Evolutionary conservation across 306 rosid genomes (phyloP).

Genomic region (Alnus glutinosa): DNA sequence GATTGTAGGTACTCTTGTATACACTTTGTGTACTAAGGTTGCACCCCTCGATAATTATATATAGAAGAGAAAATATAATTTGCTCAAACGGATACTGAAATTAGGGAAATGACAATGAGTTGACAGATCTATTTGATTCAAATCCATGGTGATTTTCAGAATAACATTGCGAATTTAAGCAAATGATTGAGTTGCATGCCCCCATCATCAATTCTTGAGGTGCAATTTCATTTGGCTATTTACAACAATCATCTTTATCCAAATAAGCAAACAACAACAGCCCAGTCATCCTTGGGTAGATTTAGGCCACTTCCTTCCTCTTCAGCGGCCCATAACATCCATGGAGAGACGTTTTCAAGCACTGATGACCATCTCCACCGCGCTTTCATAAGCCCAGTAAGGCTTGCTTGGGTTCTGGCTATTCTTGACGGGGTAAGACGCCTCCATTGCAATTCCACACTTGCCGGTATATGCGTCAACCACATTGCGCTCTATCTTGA

Average conservation of each 20-base stretch:
- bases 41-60: too few species aligned
- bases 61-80: too few species aligned
- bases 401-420: slow-evolving; percentile 29
- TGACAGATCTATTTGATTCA: not conserved
- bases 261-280: not conserved
- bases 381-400: slow-evolving; percentile 21
- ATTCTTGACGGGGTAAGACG: slow-evolving; percentile 79
- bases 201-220: slow-evolving; percentile 14
- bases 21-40: too few species aligned
- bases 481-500: slow-evolving; percentile 71
- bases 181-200: slow-evolving; percentile 14
- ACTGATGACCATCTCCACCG: slow-evolving; percentile 40
- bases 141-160: not conserved
- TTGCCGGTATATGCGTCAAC: slow-evolving; percentile 42
- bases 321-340: too few species aligned
- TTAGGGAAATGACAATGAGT: too few species aligned
- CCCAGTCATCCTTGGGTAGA: not conserved
- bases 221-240: slow-evolving; percentile 25
- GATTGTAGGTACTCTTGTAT: too few species aligned
- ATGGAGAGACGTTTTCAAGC: slow-evolving; percentile 29
- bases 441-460: slow-evolving; percentile 80
- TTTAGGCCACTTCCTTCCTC: not conserved
- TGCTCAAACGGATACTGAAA: too few species aligned
- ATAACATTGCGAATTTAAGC: slow-evolving; percentile 22
- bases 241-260: slow-evolving; percentile 20